Evolutionary conservation across 1,284 basidiomycete species (phyloP).

Genomic region (Tylopilus sp.): DNA sequence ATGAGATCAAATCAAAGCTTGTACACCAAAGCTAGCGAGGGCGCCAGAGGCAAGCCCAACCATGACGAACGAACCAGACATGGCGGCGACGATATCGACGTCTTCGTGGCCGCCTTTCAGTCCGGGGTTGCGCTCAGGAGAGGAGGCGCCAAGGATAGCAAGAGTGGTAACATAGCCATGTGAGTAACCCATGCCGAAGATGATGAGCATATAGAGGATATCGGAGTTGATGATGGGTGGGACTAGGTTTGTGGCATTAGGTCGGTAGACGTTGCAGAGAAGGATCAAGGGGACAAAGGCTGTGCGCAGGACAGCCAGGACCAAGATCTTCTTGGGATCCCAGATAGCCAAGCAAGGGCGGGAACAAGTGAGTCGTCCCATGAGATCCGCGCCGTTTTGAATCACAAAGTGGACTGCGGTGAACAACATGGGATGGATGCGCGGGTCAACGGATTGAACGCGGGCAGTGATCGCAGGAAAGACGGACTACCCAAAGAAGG

Average conservation of each 20-base stretch:
- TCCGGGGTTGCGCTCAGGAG: slow-evolving; percentile 75
- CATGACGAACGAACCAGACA: slow-evolving; percentile 85
- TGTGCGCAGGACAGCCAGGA: slow-evolving; percentile 74
- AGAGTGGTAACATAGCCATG: slow-evolving; percentile 80
- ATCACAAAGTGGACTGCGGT: slow-evolving; percentile 47
- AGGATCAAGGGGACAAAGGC: slow-evolving; percentile 88
- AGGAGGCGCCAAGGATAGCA: slow-evolving; percentile 79
- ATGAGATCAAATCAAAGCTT: slow-evolving; percentile 64
- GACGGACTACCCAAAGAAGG: slow-evolving; percentile 65
- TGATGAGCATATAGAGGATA: slow-evolving; percentile 74
- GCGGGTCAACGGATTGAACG: slow-evolving; percentile 71
- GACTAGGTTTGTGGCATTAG: slow-evolving; percentile 35
- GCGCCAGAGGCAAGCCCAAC: slow-evolving; percentile 83
- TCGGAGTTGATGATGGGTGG: slow-evolving; percentile 77
- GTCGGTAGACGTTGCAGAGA: slow-evolving; percentile 79
- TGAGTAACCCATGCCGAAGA: slow-evolving; percentile 75
- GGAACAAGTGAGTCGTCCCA: slow-evolving; percentile 79
- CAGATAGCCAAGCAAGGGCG: slow-evolving; percentile 72
- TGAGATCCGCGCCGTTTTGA: slow-evolving; percentile 64
- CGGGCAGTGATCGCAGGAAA: slow-evolving; percentile 88
- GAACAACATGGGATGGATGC: slow-evolving; percentile 72
- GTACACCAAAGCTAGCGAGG: slow-evolving; percentile 81
- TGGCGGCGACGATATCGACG: slow-evolving; percentile 85
- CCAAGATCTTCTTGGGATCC: slow-evolving; percentile 69
- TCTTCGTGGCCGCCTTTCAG: slow-evolving; percentile 74